Conservation (phyloP, 176 grass and related monocot species). For the Melocanna baccifera region DNA sequence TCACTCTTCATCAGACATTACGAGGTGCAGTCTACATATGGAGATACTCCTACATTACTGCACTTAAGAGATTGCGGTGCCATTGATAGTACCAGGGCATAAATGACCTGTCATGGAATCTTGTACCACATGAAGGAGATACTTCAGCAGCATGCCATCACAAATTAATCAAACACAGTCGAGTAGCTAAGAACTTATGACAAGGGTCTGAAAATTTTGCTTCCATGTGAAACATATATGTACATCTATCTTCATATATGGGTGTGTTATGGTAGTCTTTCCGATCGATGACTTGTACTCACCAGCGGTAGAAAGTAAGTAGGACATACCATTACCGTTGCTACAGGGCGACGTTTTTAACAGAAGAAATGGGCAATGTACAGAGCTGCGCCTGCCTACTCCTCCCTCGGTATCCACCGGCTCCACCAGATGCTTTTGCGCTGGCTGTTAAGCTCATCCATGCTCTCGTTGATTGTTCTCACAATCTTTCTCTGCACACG, state of each 20-base stretch:
- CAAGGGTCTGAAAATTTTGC: neutral
- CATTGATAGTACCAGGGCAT: conserved; percentile 17
- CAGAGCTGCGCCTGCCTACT: conserved; percentile 37
- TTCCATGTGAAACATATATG: conserved; percentile 26
- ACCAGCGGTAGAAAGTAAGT: conserved; percentile 13
- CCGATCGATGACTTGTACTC: conserved; percentile 28
- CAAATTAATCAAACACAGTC: neutral
- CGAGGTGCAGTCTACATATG: neutral
- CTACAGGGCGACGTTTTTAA: conserved; percentile 13
- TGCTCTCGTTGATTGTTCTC: conserved; percentile 80
- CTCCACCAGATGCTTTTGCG: conserved; percentile 98
- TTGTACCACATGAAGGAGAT: neutral
- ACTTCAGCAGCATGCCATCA: conserved; percentile 3
- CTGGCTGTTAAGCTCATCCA: conserved; percentile 61
- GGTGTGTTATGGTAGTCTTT: neutral
- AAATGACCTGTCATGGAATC: conserved; percentile 26
- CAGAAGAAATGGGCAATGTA: conserved; percentile 5
- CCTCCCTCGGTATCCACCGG: conserved; percentile 91
- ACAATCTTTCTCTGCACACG: conserved; percentile 73
- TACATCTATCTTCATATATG: conserved; percentile 33
- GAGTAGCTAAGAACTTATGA: neutral
- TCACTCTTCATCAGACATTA: conserved; percentile 5
- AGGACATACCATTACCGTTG: conserved; percentile 7
- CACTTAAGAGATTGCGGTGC: neutral
- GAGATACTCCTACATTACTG: neutral